Percentiles rank a stretch among this genome's conserved stretches.
These are phyloP conservation scores for Kondoa subrosea DNA, from an alignment of 768 basidiomycete species.

Conservation along the genomic window DNA sequence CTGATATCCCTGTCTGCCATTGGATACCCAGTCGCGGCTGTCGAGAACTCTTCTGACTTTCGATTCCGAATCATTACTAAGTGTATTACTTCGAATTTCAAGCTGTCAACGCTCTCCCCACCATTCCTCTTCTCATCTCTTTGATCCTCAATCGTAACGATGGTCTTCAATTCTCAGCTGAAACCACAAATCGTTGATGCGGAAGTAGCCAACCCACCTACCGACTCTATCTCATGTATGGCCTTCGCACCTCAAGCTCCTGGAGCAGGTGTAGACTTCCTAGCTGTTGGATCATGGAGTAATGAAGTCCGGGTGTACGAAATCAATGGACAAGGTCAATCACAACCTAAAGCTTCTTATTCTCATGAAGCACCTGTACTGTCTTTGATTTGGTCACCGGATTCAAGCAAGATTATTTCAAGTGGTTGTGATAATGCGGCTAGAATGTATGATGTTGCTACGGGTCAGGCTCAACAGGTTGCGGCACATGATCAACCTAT, in stretches of 20 bases:
- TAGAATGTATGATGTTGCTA: slow-evolving; percentile 81
- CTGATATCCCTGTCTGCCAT: too few relatives aligned
- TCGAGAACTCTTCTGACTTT: too few relatives aligned
- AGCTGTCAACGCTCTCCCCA: too few relatives aligned
- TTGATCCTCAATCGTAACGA: too few relatives aligned
- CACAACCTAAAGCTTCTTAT: slow-evolving; percentile 80
- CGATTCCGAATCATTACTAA: too few relatives aligned
- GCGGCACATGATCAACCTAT: slow-evolving; percentile 27
- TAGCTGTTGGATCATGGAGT: slow-evolving; percentile 88
- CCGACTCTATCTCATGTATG: slow-evolving; percentile 71
- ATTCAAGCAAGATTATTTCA: slow-evolving; percentile 71
- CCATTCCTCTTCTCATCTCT: too few relatives aligned
- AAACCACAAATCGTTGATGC: slow-evolving; percentile 2
- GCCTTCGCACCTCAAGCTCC: slow-evolving; percentile 52
- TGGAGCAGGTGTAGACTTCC: slow-evolving; percentile 50
- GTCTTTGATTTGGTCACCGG: slow-evolving; percentile 62
- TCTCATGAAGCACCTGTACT: slow-evolving; percentile 77
- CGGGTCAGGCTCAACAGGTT: slow-evolving; percentile 41
- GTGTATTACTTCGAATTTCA: too few relatives aligned
- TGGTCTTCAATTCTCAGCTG: background rate
- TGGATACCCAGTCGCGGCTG: too few relatives aligned
- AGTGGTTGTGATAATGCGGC: slow-evolving; percentile 89
- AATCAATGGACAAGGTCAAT: slow-evolving; percentile 53
- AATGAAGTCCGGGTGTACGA: slow-evolving; percentile 83
- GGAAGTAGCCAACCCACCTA: slow-evolving; percentile 56